These are phyloP conservation scores for Chlorella ohadii DNA, from an alignment of 139 green algal genomes.

Conservation along the genomic window DNA sequence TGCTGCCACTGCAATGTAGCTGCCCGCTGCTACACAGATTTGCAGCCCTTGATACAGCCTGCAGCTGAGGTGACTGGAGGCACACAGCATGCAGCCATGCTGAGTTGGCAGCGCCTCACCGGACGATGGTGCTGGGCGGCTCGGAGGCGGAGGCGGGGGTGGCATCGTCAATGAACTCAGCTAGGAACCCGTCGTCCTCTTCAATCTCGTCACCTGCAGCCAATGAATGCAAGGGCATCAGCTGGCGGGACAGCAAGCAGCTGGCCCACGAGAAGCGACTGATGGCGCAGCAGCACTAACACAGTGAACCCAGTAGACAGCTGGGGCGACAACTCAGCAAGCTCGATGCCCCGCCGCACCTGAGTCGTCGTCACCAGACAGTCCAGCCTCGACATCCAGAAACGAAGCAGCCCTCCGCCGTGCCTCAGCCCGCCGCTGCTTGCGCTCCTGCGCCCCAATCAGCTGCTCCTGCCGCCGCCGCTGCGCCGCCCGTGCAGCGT, in stretches of 20 bases:
- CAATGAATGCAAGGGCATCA: neutral
- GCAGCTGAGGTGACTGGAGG: neutral
- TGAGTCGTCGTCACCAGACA: constrained; percentile 30
- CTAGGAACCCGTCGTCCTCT: neutral
- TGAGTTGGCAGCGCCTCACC: neutral
- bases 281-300: too few species aligned
- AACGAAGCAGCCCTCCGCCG: constrained; percentile 3
- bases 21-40: too few species aligned
- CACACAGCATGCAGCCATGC: too few species aligned
- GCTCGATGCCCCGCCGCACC: neutral
- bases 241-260: too few species aligned
- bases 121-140: constrained; percentile 7
- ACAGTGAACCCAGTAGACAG: too few species aligned
- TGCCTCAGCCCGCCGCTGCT: neutral
- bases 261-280: too few species aligned
- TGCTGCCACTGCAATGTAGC: too few species aligned
- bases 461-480: neutral
- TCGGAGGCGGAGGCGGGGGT: neutral
- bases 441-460: neutral
- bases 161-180: constrained; percentile 14
- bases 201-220: constrained; percentile 22
- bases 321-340: too few species aligned
- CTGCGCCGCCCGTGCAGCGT: too few species aligned
- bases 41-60: too few species aligned
- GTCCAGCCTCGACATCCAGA: constrained; percentile 19